Base-by-base conservation (phyloP, 441 rosid species). In the Gossypium trilobum region DNA sequence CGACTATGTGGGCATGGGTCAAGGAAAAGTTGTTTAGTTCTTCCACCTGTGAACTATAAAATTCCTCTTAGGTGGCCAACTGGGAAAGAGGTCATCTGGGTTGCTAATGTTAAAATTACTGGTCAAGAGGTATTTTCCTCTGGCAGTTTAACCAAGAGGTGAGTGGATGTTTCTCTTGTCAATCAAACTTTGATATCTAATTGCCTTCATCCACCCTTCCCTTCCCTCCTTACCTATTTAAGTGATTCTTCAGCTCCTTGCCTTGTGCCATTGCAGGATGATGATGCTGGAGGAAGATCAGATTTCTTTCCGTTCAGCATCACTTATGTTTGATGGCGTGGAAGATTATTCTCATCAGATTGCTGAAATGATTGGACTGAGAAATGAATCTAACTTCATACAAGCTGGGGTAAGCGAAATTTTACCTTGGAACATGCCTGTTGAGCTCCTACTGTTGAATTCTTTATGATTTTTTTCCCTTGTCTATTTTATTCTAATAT, bases 271-370 rank as follows among this genome's bases (percentile, higher is more conserved):
- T 75, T 82, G 68, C 74, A 95, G 99, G 82, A 95, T 95, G 98
- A 93, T 95, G 99, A 93, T 93, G 88, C 67, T 95, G 85, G 98
- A 95, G 42, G 94, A 91, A 14, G 95, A 95, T 72, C 98, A 93
- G 79, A 91, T 95, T 78, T 95, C 99, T 33, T 95, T 95, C 58
- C 91, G 97, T 50, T 93, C 99, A 52, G 91, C 94, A 36, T 88
- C 95, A 27, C 87, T 78, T 68, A 88, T 87, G 89, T 93, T 80
- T 85, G 97, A 93, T 80, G 94, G 95, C 51, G 86, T 95, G 63
- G 99, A 95, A 87, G 99, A 95, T 74, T 95, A 95, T 82, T 88
- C 99, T 0, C 98, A 93, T 82, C 98, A 93, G 82, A 93, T 95
- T 58, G 98, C 99, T 4, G 87, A 95, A 82, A 95, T 95, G 94